Evolutionary conservation across 345 rosid species (phyloP), one percentile per base, ranked within the genome.

Genomic region (Hibiscus syriacus): DNA sequence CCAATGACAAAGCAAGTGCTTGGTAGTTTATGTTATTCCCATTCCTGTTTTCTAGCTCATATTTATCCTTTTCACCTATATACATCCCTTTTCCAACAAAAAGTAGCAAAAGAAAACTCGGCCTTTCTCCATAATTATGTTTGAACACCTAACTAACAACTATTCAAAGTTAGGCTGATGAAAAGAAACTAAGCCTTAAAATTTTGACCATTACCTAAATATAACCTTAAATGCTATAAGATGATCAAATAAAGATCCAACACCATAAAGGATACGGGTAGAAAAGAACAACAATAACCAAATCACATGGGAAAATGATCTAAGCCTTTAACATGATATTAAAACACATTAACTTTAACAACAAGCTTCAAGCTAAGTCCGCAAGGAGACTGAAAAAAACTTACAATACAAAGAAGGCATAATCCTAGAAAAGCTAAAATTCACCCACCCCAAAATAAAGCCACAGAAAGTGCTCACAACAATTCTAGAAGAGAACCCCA

Each of bases 31-130:
- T 55, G 68, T 71, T 68, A 69, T 72, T 75, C 68, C 77, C 82
- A 73, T 73, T 72, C 70, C 90, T 83, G 82, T 82, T 85, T 23
- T 80, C 90, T 7, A 72, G 67, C 71, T 84, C 88, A 36, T 26
- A 70, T 61, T 85, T 82, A 58, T 86, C 92, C 75, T 78, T 84
- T 65, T 84, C 96, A 64, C 81, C 76, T 73, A 75, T 55, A 77
- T 86, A 90, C 92, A 89, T 86, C 81, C 71, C 78, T 70, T 23
- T 63, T 50, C 71, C 62, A 32, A 76, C 71, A 45, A 29, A n/a
- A 64, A 14, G 71, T 49, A 72, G 29, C 59, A 54, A 53, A 67
- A 38, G 67, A 22, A 20, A 56, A 69, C 73, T 54, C 68, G 63
- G 57, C 26, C 70, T 66, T 67, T 70, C 69, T 61, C 75, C 74